These are phyloP conservation scores for Plasmodium chabaudi DNA, from an alignment of 169 alveolate genomes.

Conservation along the genomic window DNA sequence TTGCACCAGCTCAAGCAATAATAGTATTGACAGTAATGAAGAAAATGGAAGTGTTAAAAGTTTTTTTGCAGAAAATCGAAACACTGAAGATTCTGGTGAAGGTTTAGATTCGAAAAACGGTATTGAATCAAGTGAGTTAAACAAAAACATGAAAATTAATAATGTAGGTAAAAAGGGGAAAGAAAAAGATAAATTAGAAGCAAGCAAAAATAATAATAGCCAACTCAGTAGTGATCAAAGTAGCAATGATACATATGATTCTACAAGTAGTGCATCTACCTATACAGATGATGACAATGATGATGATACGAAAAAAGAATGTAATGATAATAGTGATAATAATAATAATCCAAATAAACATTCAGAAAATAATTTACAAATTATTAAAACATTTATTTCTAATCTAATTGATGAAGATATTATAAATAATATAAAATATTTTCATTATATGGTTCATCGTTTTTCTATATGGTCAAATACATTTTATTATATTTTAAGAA, in stretches of 20 bases:
- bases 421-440: slow-evolving; percentile 60
- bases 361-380: slow-evolving; percentile 26
- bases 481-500: slow-evolving; percentile 34
- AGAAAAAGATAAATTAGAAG: neutral
- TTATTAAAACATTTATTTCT: slow-evolving; percentile 59
- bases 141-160: neutral
- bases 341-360: slow-evolving; percentile 1
- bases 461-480: slow-evolving; percentile 28
- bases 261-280: neutral
- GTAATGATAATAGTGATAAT: neutral
- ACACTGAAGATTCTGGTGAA: neutral
- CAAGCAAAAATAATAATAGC: neutral
- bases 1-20: neutral
- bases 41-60: too few relatives aligned
- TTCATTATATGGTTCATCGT: slow-evolving; percentile 45
- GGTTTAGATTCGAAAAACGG: neutral
- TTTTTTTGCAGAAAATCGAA: neutral
- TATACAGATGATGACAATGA: neutral
- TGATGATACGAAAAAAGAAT: neutral
- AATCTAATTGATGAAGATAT: slow-evolving; percentile 65
- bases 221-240: neutral
- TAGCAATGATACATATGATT: neutral
- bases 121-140: neutral
- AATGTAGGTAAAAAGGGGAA: neutral
- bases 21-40: neutral